A percentile compares a stretch with the other conserved stretches of the same genome.
Conservation (phyloP, 495 filamentous ascomycete genomes). For the Aspergillus asperescens region DNA sequence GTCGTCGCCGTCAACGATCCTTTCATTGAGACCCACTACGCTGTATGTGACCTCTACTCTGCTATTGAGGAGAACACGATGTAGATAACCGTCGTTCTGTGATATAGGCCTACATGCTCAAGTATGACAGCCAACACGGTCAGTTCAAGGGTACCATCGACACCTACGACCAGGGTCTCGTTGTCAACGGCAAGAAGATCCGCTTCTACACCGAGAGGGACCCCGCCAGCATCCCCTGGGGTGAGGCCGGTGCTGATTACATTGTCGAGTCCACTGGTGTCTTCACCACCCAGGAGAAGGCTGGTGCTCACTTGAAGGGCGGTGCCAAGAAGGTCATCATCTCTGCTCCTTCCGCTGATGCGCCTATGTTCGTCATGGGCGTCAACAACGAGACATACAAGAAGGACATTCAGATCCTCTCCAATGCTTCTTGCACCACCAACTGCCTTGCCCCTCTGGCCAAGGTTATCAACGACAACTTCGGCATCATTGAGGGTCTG, state of each 20-base stretch:
- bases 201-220: constrained; percentile 93
- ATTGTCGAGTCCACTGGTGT: constrained; percentile 98
- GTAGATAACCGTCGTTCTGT: constrained; percentile 12
- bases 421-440: constrained; percentile 99
- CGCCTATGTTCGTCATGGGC: constrained; percentile 99
- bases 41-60: constrained; percentile 58
- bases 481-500: constrained; percentile 93
- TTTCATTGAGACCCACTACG: constrained; percentile 97
- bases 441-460: constrained; percentile 99
- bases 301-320: constrained; percentile 90
- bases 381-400: constrained; percentile 95
- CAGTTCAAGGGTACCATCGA: constrained; percentile 88
- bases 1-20: constrained; percentile 98
- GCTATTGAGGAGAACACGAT: not conserved
- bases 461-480: constrained; percentile 99
- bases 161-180: constrained; percentile 66
- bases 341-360: constrained; percentile 97
- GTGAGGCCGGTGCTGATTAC: constrained; percentile 82
- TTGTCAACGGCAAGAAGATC: constrained; percentile 93
- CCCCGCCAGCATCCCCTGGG: constrained; percentile 89
- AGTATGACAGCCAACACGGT: constrained; percentile 96
- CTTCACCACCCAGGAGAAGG: constrained; percentile 98
- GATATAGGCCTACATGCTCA: constrained; percentile 91
- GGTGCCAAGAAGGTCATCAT: constrained; percentile 99
- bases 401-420: constrained; percentile 83